Conservation (phyloP, 108 stramenopile genomes). For the Aureococcus anophagefferens region DNA sequence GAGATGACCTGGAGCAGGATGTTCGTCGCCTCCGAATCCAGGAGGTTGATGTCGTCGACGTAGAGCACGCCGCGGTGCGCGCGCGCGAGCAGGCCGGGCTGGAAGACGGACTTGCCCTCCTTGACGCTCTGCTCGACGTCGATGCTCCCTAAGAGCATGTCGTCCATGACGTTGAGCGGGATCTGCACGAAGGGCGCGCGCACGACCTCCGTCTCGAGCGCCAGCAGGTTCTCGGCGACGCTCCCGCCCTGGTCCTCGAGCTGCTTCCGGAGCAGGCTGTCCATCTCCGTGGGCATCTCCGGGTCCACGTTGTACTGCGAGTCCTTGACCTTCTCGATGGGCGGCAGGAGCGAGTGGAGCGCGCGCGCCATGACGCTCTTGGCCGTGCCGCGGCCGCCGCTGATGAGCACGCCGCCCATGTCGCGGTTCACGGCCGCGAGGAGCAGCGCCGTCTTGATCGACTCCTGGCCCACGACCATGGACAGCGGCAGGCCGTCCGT, state of each 20-base stretch:
- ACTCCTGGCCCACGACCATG: slow-evolving; percentile 87
- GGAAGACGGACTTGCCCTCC: slow-evolving; percentile 79
- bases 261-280: neutral
- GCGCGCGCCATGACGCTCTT: slow-evolving; percentile 91
- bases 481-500: slow-evolving; percentile 57
- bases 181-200: slow-evolving; percentile 84
- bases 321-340: slow-evolving; percentile 77
- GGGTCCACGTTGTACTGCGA: slow-evolving; percentile 87
- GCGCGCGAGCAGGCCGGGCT: slow-evolving; percentile 82
- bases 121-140: slow-evolving; percentile 84
- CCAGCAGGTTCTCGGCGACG: neutral
- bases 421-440: slow-evolving; percentile 74
- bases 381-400: slow-evolving; percentile 86
- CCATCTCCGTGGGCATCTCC: slow-evolving; percentile 25
- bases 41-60: slow-evolving; percentile 89
- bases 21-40: slow-evolving; percentile 83
- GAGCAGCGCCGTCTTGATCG: slow-evolving; percentile 76
- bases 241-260: neutral
- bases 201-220: slow-evolving; percentile 77
- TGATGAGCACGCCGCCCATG: slow-evolving; percentile 90
- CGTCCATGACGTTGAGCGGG: slow-evolving; percentile 92
- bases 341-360: slow-evolving; percentile 84
- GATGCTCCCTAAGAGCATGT: slow-evolving; percentile 82
- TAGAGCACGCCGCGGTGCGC: slow-evolving; percentile 89
- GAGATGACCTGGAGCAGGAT: slow-evolving; percentile 76